Evolutionary conservation across 805 yeast genomes (phyloP).

Genomic region (Cyberlindnera japonica): DNA sequence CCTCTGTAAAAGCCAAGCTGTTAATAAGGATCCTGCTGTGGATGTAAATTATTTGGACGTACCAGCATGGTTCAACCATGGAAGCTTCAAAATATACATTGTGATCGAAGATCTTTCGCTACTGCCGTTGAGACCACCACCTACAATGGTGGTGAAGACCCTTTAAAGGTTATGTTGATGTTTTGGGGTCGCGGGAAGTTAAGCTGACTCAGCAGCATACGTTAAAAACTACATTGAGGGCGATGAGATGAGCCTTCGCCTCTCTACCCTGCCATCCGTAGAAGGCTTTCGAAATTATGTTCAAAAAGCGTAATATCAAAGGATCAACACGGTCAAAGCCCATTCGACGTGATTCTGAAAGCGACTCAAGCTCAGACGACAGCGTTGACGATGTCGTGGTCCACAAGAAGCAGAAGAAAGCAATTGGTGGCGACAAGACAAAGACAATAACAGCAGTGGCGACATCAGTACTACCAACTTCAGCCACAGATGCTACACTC

Average conservation of each 20-base stretch:
- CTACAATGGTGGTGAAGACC: no score
- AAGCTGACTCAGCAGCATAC: no score
- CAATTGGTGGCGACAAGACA: not conserved
- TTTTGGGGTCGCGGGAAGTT: no score
- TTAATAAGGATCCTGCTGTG: not conserved
- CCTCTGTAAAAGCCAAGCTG: conserved; percentile 44
- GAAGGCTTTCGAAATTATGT: conserved; percentile 35
- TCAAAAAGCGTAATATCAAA: conserved; percentile 35
- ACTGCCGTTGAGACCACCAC: no score
- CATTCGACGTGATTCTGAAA: conserved; percentile 10
- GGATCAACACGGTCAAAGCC: conserved; percentile 15
- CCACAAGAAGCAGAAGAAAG: conserved; percentile 3
- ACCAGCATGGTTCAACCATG: conserved; percentile 66
- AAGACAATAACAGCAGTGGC: conserved; percentile 1
- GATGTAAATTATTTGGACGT: conserved; percentile 16
- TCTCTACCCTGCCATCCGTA: no score
- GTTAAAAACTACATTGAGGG: no score
- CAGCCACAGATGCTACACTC: conserved; percentile 6
- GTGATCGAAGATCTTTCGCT: no score
- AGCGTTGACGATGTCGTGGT: conserved; percentile 1
- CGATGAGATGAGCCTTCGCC: no score
- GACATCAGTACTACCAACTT: not conserved
- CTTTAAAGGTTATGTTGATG: no score
- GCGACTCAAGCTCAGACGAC: no score
- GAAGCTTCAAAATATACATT: conserved; percentile 68